Evolutionary conservation across 179 eudicot species (phyloP), one percentile per base, ranked within the genome.

Genomic region (Carnegiea gigantea): DNA sequence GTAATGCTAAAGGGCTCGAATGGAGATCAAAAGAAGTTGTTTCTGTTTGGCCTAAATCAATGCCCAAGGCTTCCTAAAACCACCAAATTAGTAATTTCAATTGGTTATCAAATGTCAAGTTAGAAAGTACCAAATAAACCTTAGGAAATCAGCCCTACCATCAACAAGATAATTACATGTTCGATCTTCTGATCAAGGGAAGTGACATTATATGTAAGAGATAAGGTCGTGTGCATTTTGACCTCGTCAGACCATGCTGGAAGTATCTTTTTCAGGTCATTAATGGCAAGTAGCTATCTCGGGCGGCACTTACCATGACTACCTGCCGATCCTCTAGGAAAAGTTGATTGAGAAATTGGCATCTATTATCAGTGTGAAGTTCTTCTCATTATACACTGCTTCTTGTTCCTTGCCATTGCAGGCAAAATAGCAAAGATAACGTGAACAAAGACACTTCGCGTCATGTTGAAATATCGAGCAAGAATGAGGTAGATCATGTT

Each of bases 381-480:
- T 79, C 38, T 44, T 77, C 81, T 77, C 72, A 82, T 77, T 74
- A 9, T 60, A 15, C 24, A 17, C 20, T 68, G 68, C 44, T 49
- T 82, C 6, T 57, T 57, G 53, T 80, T 67, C 20, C 51, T 79
- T 68, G 43, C 77, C 70, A 40, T 80, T 73, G 79, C 84, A 87
- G 89, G 88, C 30, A 28, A 62, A 72, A 54, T 76, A 83, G 79
- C 77, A 85, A 73, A 84, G 85, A 74, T 68, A 46, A 73, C 49
- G 81, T 48, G 48, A 76, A 30, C 59, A 81, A 81, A 76, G 51
- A 75, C 21, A 33, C 71, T 38, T 75, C 81, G 70, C 73, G 43
- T 81, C 81, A 64, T 30, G 78, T 70, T 49, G 87, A 85, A 75
- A 80, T 59, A 76, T 49, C 83, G n/a, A 79, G 64, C 59, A 76